Base-by-base conservation (phyloP, 805 yeast species). In the Suhomyces prunicola region DNA sequence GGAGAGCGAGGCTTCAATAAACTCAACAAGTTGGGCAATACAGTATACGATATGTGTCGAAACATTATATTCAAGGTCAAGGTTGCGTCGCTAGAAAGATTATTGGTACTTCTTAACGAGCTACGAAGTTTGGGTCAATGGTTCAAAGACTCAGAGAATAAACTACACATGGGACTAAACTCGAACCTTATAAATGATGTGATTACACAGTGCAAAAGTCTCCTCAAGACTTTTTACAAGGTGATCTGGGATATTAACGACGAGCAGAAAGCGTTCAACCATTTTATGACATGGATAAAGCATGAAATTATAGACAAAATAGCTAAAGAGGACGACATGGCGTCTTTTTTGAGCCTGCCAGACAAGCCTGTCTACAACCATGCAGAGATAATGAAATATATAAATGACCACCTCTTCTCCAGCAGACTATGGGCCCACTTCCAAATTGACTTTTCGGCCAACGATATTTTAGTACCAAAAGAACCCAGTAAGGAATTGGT, bases 1-100 rank as follows among this genome's bases (percentile, higher is more conserved):
- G 91, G 89, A 0, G 90, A 86, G 55, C 71, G 87, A 55, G 88
- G 88, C 27, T 64, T 81, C 17, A 81, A 79, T 55, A 73, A 81
- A 57, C 80, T 90, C 80, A 68, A 70, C 2, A 77, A 75, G 50
- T 49, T 77, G 15, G 86, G 87, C 0, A 76, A 74, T 35, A 66
- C 74, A 1, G 71, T 79, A 12, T 85, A 80, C 60, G 86, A 84
- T 44, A 69, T 70, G 45, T 67, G 79, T 0, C 68, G 84, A 50
- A 78, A 81, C 51, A 65, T 72, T 0, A 57, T 82, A 1, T 79
- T 80, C 51, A 72, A 80, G 42, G 77, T 79, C 40, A 54, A 85
- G 19, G 71, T 85, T 6, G 83, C 87, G 3, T 75, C 84, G 0
- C 63, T 79, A 23, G 90, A 87, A 54, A 77, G 85, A 51, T 57